Base-by-base conservation (phyloP, 495 filamentous ascomycete species). In the Penicillium odoratum region DNA sequence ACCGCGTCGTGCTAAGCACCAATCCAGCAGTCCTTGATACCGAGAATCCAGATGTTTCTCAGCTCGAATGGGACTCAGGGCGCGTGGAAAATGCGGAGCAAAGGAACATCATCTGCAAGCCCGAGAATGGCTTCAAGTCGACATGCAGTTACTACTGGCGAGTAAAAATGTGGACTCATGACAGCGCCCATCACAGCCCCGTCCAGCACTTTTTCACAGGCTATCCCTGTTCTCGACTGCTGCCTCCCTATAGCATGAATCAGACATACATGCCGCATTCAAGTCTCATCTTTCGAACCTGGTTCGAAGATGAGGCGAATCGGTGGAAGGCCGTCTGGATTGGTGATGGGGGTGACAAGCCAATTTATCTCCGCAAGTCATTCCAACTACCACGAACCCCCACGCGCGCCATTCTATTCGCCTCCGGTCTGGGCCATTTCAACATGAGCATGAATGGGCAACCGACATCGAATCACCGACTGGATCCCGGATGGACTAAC, bases 271-370 rank as follows among this genome's bases (percentile, higher is more conserved):
- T 70, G 67, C 67, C 67, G 11, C 67, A 70, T 38, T 60, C 58
- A 7, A 65, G 60, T 31, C 60, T 70, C 15, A 70, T 70, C 21
- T 70, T 70, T 56, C 60, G 62, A n/a, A 64, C 67, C 9, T 70
- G 67, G 67, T 68, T 70, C 40, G 67, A 70, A 45, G 55, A 70
- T 48, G 62, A 65, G 26, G 38, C 57, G 8, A 58, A 67, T 36
- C 57, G 64, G 42, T 70, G 67, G 67, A 70, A 70, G 33, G 67
- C 67, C 7, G 62, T 70, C 26, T 70, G 67, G 67, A 65, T 70
- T 25, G 67, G 67, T 1, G 62, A 70, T 51, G 67, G 67, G 57
- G 64, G 62, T 5, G 67, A 70, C 42, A 70, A 70, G 38, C 67
- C 67, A 5, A 67, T 70, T 25, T 70, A 70, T 36, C 56, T 70